Conservation (phyloP, 2,329 filamentous ascomycete species). For the Scytalidium sp. region DNA sequence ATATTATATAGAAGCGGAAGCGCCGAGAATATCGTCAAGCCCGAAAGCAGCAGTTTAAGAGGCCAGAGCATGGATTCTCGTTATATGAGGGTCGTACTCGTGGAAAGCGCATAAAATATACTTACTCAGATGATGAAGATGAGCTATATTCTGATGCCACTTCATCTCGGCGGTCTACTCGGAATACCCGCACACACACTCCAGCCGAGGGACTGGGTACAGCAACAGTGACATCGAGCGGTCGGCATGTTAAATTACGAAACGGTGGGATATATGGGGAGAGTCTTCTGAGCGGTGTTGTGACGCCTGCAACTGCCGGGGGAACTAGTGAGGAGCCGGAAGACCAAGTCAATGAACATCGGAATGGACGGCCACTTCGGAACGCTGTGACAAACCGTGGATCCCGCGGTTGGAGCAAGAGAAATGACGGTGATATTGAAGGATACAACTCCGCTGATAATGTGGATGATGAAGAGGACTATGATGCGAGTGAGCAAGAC, state of each 20-base stretch:
- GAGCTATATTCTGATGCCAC: conserved; percentile 62
- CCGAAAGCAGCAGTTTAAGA: conserved; percentile 72
- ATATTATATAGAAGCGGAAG: conserved; percentile 72
- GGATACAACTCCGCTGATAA: conserved; percentile 59
- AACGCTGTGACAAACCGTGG: conserved; percentile 18
- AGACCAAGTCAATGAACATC: conserved; percentile 26
- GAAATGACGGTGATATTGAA: conserved; percentile 43
- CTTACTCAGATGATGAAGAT: conserved; percentile 86
- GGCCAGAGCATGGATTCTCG: conserved; percentile 85
- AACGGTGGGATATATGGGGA: conserved; percentile 54
- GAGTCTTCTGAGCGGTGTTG: conserved; percentile 48
- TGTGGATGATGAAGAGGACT: conserved; percentile 52
- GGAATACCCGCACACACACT: conserved; percentile 72
- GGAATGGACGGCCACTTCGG: conserved; percentile 38
- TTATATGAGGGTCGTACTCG: conserved; percentile 94
- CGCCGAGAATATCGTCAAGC: conserved; percentile 86
- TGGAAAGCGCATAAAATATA: conserved; percentile 95
- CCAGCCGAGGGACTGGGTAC: conserved; percentile 63
- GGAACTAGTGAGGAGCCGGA: conserved; percentile 43
- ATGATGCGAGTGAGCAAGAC: conserved; percentile 69
- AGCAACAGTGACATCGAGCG: conserved; percentile 75
- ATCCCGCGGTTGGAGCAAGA: conserved; percentile 28
- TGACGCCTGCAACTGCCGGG: conserved; percentile 18
- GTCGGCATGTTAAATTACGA: conserved; percentile 72
- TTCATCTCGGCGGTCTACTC: conserved; percentile 61